A percentile compares a stretch with the other conserved stretches of the same genome.
Evolutionary conservation across 345 rosid species (phyloP).

Genomic region (Camelina laxa): DNA sequence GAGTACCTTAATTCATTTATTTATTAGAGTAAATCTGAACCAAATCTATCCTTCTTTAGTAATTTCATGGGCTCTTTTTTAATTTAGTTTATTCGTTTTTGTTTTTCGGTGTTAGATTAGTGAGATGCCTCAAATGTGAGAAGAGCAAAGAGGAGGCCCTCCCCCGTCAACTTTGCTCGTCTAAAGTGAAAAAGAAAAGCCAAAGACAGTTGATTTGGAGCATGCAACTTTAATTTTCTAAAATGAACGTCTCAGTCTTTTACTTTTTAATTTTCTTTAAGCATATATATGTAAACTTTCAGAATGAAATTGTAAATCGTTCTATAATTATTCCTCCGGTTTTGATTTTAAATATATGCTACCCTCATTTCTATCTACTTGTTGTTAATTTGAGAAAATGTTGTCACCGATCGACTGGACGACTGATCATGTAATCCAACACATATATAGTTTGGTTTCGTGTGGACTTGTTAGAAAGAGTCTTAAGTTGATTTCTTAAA

Average conservation of each 20-base stretch:
- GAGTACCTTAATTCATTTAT: conserved; percentile 11
- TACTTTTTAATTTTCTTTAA: conserved; percentile 36
- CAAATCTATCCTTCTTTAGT: conserved; percentile 36
- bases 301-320: background rate
- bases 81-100: conserved; percentile 29
- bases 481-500: background rate
- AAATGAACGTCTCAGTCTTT: conserved; percentile 34
- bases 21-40: conserved; percentile 28
- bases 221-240: conserved; percentile 33
- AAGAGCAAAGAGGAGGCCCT: conserved; percentile 41
- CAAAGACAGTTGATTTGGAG: conserved; percentile 30
- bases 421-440: too few species aligned
- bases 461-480: background rate
- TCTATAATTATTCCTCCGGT: background rate
- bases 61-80: conserved; percentile 37
- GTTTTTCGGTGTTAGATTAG: conserved; percentile 26
- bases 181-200: conserved; percentile 46
- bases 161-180: conserved; percentile 42
- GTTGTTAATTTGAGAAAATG: conserved; percentile 10
- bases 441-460: background rate
- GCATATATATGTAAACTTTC: conserved; percentile 4
- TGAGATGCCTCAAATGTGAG: conserved; percentile 27
- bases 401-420: conserved; percentile 1
- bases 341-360: conserved; percentile 26
- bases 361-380: background rate